Base-by-base conservation (phyloP, 352 stramenopile genomes). In the Phytophthora aleatoria region DNA sequence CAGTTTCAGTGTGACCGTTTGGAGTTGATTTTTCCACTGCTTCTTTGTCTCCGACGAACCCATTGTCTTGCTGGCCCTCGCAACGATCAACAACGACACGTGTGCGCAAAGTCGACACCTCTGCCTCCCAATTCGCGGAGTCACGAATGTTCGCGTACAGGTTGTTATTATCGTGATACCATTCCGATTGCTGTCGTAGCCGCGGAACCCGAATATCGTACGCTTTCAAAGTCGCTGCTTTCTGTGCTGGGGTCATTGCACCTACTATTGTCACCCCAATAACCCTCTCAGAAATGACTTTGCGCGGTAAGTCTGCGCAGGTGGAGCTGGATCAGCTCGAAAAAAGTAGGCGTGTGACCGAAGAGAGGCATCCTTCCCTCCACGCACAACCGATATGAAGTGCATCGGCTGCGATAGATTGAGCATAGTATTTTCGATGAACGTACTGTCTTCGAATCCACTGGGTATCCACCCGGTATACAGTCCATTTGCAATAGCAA, bases 291-390 rank as follows among this genome's bases (percentile, higher is more conserved):
- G 58, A 43, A 38, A 49, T n/a, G 28, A 58, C 51, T 4, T 57
- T 13, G 12, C 36, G 13, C 12, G 50, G 57, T 27, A 65, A 20
- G 26, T 13, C 15, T 53, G 47, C 13, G 47, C 47, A n/a, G 27
- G 28, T n/a, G 13, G 16, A 6, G 49, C 39, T 12, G 48, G 57
- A 12, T 49, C 49, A 2, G 49, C 39, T 26, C 57, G 16, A 36
- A 43, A 58, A 57, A 49, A 65, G 16, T 63, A 65, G 2, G 57
- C 57, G 11, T 51, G 49, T 1, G 57, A 65, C 0, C 57, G 49
- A 24, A 59, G 30, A 5, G 49, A 58, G 0, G 36, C 2, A 16
- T 54, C 39, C 9, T 49, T 53, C 6, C 57, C 49, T 20, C 57
- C 41, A 38, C 49, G 57, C 6, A 65, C 31, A 6, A 65, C 57